Evolutionary conservation across 2,329 filamentous ascomycete genomes (phyloP), one percentile per base, ranked within the genome.

Genomic region (Aspergillus novoparasiticus): DNA sequence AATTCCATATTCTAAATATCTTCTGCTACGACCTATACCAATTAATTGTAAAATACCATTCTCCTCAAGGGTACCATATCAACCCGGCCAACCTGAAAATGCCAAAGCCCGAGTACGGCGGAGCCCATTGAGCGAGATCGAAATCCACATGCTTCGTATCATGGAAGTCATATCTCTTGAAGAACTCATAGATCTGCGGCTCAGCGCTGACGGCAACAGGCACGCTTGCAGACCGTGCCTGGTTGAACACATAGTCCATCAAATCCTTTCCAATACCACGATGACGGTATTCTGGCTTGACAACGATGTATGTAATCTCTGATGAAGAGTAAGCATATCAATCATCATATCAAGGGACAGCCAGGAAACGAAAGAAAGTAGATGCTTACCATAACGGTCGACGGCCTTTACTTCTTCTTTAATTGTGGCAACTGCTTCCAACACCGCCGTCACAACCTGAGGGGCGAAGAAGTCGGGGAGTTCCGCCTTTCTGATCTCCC

Each of bases 91-190:
- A 36, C 34, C 66, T 57, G 43, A 70, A 70, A 2, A 57, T 4
- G 3, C 68, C 67, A 57, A 68, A 70, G 0, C 68, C 68, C 6
- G 60, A 66, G 41, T 66, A 28, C 4, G 61, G 57, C 2, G 65
- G 57, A 1, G 68, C 66, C 58, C 61, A 70, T 10, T 65, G 58
- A 9, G 55, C 28, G 11, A 69, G 60, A 60, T 70, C 67, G 3
- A 69, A 61, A 60, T 69, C 67, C 3, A 59, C 55, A 61, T 68
- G 62, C 4, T 30, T 57, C 6, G 57, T 65, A n/a, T 69, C 65
- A n/a, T 63, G 23, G 21, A 68, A 66, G 5, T 64, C 65, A 19
- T 60, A 16, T 12, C 63, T 62, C 3, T 45, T 51, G 28, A 66
- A 71, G 36, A 66, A 71, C 0, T 30, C 57, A 43, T 66, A 64